A percentile compares a stretch with the other conserved stretches of the same genome.
These are phyloP conservation scores for Tuber umbilicatum DNA, from an alignment of 495 filamentous ascomycete species.

Conservation along the genomic window DNA sequence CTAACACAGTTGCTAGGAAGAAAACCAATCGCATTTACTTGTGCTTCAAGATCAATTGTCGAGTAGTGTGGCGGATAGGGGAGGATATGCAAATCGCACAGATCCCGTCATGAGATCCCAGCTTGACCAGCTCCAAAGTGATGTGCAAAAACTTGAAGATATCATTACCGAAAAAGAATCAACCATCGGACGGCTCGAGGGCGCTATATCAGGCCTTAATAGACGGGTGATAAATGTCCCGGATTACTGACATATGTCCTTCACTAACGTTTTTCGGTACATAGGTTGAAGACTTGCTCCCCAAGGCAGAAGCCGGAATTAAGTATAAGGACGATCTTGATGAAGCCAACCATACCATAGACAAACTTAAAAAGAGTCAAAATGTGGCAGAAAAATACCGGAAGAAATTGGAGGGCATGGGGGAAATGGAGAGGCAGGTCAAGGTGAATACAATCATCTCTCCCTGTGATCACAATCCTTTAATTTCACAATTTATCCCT, in stretches of 20 bases:
- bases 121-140: conserved; percentile 36
- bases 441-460: conserved; percentile 27
- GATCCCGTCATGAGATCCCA: conserved; percentile 35
- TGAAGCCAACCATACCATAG: conserved; percentile 41
- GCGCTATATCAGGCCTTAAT: conserved; percentile 35
- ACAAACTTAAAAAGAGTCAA: conserved; percentile 39
- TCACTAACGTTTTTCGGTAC: not conserved
- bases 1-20: conserved; percentile 22
- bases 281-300: conserved; percentile 37
- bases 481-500: not conserved
- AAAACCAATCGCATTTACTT: conserved; percentile 29
- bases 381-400: conserved; percentile 43
- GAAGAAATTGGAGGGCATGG: conserved; percentile 40
- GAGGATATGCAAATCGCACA: conserved; percentile 31
- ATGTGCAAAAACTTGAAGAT: conserved; percentile 41
- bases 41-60: conserved; percentile 32
- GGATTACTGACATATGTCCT: not conserved
- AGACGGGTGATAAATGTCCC: conserved; percentile 16
- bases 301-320: conserved; percentile 35
- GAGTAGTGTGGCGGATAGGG: conserved; percentile 21
- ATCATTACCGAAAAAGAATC: conserved; percentile 40
- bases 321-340: conserved; percentile 42
- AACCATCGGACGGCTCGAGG: conserved; percentile 31
- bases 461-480: not conserved
- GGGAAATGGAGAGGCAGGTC: conserved; percentile 38